These are phyloP conservation scores for Solanum pimpinellifolium DNA, from an alignment of 257 asterid genomes.

Conservation along the genomic window DNA sequence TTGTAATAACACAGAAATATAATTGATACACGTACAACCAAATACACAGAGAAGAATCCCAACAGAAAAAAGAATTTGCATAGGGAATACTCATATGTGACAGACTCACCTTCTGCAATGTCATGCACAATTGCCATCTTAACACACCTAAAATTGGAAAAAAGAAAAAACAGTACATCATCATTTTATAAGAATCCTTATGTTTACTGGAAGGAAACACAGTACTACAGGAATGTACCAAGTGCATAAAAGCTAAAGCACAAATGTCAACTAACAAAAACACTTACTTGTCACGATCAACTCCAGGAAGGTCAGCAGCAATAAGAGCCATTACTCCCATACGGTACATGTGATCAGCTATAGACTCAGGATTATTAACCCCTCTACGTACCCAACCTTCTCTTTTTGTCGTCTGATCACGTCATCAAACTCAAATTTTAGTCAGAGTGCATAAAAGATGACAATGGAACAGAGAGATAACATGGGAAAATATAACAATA, in stretches of 20 bases:
- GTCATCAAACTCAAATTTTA: constrained; percentile 2
- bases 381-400: constrained; percentile 72
- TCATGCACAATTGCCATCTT: constrained; percentile 97
- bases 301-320: constrained; percentile 75
- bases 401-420: constrained; percentile 65
- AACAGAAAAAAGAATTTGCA: not conserved
- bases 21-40: not conserved
- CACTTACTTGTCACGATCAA: constrained; percentile 75
- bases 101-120: constrained; percentile 82
- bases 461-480: not conserved
- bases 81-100: not conserved
- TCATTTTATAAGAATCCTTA: not conserved
- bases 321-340: constrained; percentile 94
- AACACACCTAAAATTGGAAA: constrained; percentile 55
- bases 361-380: constrained; percentile 71
- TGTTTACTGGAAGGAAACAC: not conserved
- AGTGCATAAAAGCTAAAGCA: not conserved
- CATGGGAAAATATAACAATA: not conserved
- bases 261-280: not conserved
- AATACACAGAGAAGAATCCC: not conserved
- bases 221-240: not conserved
- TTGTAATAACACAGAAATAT: not conserved
- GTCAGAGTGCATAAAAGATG: not conserved
- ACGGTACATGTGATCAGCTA: constrained; percentile 93
- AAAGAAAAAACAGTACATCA: not conserved